These are phyloP conservation scores for Metarhizium anisopliae DNA, from an alignment of 2,329 filamentous ascomycete species.

Conservation along the genomic window DNA sequence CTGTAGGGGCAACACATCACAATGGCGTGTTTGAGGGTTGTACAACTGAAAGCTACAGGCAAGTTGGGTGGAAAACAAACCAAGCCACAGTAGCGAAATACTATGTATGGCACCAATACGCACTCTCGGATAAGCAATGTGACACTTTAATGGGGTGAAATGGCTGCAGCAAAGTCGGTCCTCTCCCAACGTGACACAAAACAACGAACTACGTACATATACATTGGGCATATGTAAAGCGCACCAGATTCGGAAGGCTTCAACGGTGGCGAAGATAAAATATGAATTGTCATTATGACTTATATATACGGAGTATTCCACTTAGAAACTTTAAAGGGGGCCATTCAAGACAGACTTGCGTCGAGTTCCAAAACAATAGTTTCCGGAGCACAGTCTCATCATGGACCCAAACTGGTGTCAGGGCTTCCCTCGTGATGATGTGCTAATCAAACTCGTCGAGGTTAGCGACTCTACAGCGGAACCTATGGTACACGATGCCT, in stretches of 20 bases:
- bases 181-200: too few relatives aligned
- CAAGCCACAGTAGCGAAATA: too few relatives aligned
- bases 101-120: too few relatives aligned
- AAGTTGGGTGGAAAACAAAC: too few relatives aligned
- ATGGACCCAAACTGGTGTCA: not conserved
- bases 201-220: not conserved
- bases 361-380: too few relatives aligned
- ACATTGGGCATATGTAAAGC: not conserved
- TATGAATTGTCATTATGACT: not conserved
- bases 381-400: not conserved
- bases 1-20: too few relatives aligned
- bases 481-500: slow-evolving; percentile 8
- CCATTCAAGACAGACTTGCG: too few relatives aligned
- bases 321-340: not conserved
- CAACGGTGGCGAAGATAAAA: not conserved
- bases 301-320: not conserved
- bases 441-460: slow-evolving; percentile 10
- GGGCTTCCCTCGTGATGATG: slow-evolving; percentile 2
- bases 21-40: too few relatives aligned
- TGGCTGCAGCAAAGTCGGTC: too few relatives aligned
- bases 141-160: too few relatives aligned
- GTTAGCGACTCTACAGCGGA: slow-evolving; percentile 6
- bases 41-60: too few relatives aligned
- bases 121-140: too few relatives aligned
- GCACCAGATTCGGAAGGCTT: not conserved